Conservation (phyloP, 345 rosid genomes). For the Arabidopsis suecica region DNA sequence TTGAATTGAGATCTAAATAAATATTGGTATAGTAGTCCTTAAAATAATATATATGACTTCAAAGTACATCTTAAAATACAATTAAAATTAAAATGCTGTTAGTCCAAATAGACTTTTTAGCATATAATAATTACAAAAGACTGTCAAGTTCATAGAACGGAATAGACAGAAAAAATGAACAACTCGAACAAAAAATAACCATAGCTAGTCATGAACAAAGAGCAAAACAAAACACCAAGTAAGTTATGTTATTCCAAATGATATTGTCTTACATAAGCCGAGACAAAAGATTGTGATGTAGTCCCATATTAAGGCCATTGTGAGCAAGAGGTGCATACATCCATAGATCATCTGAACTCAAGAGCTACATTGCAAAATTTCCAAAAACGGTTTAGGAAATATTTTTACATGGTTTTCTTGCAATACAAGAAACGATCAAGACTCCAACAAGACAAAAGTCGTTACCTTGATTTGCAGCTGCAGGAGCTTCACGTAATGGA, state of each 20-base stretch:
- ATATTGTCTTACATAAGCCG: conserved; percentile 32
- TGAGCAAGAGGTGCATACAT: conserved; percentile 87
- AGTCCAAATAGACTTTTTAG: conserved; percentile 15
- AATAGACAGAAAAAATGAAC: not conserved
- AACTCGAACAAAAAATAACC: not conserved
- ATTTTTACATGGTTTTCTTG: conserved; percentile 1
- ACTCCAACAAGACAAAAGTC: not conserved
- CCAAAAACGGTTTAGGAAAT: not conserved
- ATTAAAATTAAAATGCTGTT: not conserved
- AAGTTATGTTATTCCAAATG: conserved; percentile 9
- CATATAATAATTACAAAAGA: conserved; percentile 11
- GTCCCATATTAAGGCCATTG: conserved; percentile 72
- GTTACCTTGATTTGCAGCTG: conserved; percentile 17
- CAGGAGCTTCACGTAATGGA: conserved; percentile 13
- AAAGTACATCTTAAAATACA: not conserved
- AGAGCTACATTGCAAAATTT: conserved; percentile 53
- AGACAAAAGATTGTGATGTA: conserved; percentile 59
- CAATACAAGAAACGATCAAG: conserved; percentile 2
- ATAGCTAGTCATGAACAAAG: not conserved
- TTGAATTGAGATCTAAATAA: not conserved
- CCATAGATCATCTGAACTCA: conserved; percentile 93
- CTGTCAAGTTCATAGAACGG: not conserved
- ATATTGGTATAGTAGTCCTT: not conserved
- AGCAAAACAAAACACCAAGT: not conserved
- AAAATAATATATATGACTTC: not conserved